Evolutionary conservation across 225 moss, liverwort and hornwort species (phyloP), one percentile per base, ranked within the genome.

Genomic region (Bryoerythrophyllum caledonicum): DNA sequence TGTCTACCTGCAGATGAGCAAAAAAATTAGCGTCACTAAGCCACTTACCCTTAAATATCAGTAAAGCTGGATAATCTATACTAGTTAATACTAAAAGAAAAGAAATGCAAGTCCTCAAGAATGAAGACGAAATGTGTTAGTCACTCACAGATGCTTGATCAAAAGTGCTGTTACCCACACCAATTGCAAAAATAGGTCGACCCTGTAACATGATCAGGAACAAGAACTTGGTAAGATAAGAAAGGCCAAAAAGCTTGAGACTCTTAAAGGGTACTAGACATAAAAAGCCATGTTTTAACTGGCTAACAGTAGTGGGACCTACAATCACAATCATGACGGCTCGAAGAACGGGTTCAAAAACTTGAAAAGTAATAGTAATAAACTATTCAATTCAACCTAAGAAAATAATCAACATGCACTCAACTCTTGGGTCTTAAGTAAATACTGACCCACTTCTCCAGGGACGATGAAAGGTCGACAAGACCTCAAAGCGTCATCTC

Each of bases 101-200:
- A 65, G 30, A 15, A 32, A 19, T 41, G 21, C 65, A 4, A 6
- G 2, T 34, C 7, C 53, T 21, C 30, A 76, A 7, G 35, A 2
- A 37, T 23, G 26, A 61, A 12, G 64, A 28, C 16, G 1, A 61
- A 26, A 12, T 17, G 1, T 61, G 25, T 6, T 12, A 48, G 56
- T n/a, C 38, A 77, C 87, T 81, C 82, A 99, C 99, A 71, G 91
- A 78, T 38, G 95, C 99, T 85, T 87, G 93, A 68, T 99, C 95
- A 51, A 82, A 99, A 77, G 85, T 80, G 81, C 89, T 93, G 44
- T 80, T 78, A 53, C 99, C 93, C 41, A 95, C 95, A 51, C 99
- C 95, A 73, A 99, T 78, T 24, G 90, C 93, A 78, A 93, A 99
- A 54, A 99, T 95, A 25, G 99, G 99, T 75, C 99, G 94, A 60